Conservation (phyloP, 1,139 yeast genomes). For the Arxiozyma heterogenica region DNA sequence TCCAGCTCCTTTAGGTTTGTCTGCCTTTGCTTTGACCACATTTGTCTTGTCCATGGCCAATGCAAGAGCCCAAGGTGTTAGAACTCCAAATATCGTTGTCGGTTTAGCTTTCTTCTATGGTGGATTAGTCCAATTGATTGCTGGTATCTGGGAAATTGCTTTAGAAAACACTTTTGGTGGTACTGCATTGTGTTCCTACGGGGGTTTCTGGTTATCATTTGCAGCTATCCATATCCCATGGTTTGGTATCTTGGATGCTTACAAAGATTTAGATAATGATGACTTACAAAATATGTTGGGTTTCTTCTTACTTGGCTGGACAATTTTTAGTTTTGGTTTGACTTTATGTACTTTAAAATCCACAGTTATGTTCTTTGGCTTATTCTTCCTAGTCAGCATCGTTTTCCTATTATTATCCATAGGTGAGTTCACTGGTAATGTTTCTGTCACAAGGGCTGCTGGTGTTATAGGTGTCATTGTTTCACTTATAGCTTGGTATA, state of each 20-base stretch:
- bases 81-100: conserved; percentile 41
- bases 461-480: conserved; percentile 77
- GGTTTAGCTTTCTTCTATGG: conserved; percentile 65
- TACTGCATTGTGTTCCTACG: conserved; percentile 69
- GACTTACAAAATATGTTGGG: conserved; percentile 54
- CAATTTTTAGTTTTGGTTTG: conserved; percentile 64
- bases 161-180: conserved; percentile 87
- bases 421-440: conserved; percentile 35
- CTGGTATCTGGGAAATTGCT: conserved; percentile 73
- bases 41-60: conserved; percentile 66
- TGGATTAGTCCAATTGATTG: conserved; percentile 56
- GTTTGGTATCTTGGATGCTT: conserved; percentile 63
- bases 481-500: conserved; percentile 78
- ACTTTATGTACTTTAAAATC: conserved; percentile 65
- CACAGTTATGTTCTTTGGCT: conserved; percentile 62
- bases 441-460: conserved; percentile 48
- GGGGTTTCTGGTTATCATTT: conserved; percentile 80
- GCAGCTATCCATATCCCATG: conserved; percentile 65
- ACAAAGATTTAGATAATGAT: conserved; percentile 32
- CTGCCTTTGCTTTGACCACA: conserved; percentile 78
- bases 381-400: conserved; percentile 55
- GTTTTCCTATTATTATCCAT: conserved; percentile 53
- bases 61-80: conserved; percentile 52
- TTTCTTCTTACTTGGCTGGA: conserved; percentile 69
- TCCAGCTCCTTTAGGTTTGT: conserved; percentile 81